Percentiles rank a stretch among this genome's conserved stretches.
These are phyloP conservation scores for Phialocephala sp. DNA, from an alignment of 2,329 filamentous ascomycete genomes.

Conservation along the genomic window DNA sequence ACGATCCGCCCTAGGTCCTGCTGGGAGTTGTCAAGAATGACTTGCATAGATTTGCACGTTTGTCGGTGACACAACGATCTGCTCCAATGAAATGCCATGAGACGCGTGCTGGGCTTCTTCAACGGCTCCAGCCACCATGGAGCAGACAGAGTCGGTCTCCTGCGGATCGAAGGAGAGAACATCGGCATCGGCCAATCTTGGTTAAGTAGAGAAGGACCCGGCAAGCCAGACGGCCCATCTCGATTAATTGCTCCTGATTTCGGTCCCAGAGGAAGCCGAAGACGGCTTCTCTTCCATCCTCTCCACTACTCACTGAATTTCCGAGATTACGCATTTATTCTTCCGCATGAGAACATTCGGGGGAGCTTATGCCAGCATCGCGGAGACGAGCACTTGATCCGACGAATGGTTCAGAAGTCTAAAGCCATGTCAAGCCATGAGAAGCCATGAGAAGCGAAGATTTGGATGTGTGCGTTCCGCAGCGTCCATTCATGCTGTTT, in stretches of 20 bases:
- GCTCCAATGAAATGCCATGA: conserved; percentile 7
- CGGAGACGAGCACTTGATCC: not conserved
- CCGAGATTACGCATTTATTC: not conserved
- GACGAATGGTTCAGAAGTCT: not conserved
- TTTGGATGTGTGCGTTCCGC: not conserved
- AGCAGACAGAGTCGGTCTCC: conserved; percentile 21
- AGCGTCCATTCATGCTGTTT: not conserved
- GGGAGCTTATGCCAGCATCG: not conserved
- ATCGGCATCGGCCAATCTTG: conserved; percentile 14
- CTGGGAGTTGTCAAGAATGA: conserved; percentile 17
- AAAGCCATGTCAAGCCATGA: conserved; percentile 1
- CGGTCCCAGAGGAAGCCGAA: not conserved
- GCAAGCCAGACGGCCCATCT: not conserved
- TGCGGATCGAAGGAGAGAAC: conserved; percentile 11
- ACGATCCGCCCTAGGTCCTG: conserved; percentile 6
- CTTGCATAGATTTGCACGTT: conserved; percentile 28
- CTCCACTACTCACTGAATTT: not conserved
- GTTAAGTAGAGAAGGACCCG: conserved; percentile 5
- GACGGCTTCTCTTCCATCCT: not conserved
- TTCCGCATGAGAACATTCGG: not conserved
- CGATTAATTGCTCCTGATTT: not conserved
- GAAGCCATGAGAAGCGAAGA: not conserved
- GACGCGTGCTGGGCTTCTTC: not conserved
- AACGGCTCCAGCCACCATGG: conserved; percentile 8
- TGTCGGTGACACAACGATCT: conserved; percentile 4